Evolutionary conservation across 225 moss, liverwort and hornwort genomes (phyloP), one percentile per base, ranked within the genome.

Genomic region (Polytrichum formosum): DNA sequence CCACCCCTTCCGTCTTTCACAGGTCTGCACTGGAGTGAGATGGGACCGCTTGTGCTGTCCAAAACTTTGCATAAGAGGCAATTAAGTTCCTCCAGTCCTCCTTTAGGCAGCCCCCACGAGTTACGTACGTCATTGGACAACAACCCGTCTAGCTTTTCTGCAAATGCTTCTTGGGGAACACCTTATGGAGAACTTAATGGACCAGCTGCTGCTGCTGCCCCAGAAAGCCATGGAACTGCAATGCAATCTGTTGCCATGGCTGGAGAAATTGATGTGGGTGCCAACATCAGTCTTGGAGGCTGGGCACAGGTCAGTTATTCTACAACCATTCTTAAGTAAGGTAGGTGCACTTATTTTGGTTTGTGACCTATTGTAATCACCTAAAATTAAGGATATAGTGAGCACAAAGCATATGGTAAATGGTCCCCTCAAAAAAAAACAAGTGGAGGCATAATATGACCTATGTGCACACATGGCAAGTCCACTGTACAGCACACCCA

Each of bases 41-140:
- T 96, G 93, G 96, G 96, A 46, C 90, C 96, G 54, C 74, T 96
- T 8, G 83, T 96, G 74, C 77, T 92, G 28, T 84, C 90, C n/a
- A 96, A 92, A 71, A 82, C 87, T 28, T 69, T 79, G 58, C 76
- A 62, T 53, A 65, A 83, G 65, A 83, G 77, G 26, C 87, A 77
- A 33, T 78, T 87, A 73, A 79, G 84, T 21, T 64, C 73, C 37
- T 69, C 61, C 46, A 83, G 78, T 73, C 77, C 82, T 55, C 68
- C 66, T 64, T 56, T 77, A 75, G 80, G 80, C 67, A 82, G 73
- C 61, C 77, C 75, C 53, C 75, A 53, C 7, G 17, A 54, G 53
- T 25, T 66, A 54, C 79, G 65, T 46, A 85, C 80, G 10, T 90
- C 90, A 65, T 72, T 69, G 2, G 81, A 84, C 55, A 82, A 74